Evolutionary conservation across 768 basidiomycete genomes (phyloP), one percentile per base, ranked within the genome.

Genomic region (Tricholoma bakamatsutake): DNA sequence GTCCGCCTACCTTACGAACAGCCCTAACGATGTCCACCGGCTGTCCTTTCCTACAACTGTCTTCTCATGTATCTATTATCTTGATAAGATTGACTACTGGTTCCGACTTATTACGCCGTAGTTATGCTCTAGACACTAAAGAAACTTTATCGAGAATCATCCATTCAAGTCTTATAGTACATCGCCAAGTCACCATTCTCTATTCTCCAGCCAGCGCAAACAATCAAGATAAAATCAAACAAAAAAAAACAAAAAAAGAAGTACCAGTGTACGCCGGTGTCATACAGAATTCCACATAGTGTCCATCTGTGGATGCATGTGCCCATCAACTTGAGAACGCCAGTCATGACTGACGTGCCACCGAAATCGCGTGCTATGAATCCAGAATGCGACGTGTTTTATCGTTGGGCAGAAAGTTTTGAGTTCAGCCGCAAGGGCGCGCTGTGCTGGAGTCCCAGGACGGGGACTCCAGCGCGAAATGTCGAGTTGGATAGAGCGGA

Each of bases 401-500:
- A 73, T 47, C 0, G 62, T 59, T 0, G 70, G 69, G 33, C 71
- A 70, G 50, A 59, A 73, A 0, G 61, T 67, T 43, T 63, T 67
- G 34, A 73, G 52, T 56, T 74, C 73, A 6, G 64, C 60, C 15
- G 68, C 70, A 30, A 74, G 59, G 2, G 66, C 65, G 10, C 71
- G 69, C 50, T 71, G 71, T 0, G 64, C 62, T n/a, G 59, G 47
- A 1, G 56, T 48, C 24, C 43, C 59, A 2, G 67, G 64, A 30
- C 59, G 62, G 9, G 63, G 71, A 2, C 43, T 50, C 73, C 73
- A 76, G 21, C 54, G 33, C 3, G 57, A 48, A 4, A 76, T 57
- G 43, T 74, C 72, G 5, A 74, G 61, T 18, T 76, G 72, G n/a
- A 73, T 65, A 15, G 63, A 59, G 13, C 54, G 59, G 24, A 73